These are phyloP conservation scores for Pterocarpus santalinus DNA, from an alignment of 306 rosid genomes.

Conservation along the genomic window DNA sequence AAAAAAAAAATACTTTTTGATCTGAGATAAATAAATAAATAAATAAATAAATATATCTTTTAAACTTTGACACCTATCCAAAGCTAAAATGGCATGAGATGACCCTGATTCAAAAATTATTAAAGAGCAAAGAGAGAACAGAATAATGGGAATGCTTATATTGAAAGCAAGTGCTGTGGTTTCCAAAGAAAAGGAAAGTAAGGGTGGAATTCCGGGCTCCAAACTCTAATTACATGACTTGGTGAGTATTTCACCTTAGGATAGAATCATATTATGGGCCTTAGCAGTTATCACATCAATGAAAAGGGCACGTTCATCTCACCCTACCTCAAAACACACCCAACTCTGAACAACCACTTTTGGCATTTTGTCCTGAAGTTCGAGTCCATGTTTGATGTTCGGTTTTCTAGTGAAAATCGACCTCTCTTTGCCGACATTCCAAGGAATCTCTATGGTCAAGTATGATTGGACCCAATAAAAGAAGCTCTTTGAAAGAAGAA, in stretches of 20 bases:
- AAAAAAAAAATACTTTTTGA: background rate
- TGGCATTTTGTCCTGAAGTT: background rate
- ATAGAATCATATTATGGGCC: background rate
- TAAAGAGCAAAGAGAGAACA: background rate
- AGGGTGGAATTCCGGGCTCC: background rate
- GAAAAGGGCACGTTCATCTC: background rate
- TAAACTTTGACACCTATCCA: background rate
- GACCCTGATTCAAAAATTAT: background rate
- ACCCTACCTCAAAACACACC: background rate
- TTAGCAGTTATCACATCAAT: background rate
- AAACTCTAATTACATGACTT: background rate
- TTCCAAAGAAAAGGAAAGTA: constrained; percentile 14
- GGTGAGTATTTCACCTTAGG: background rate
- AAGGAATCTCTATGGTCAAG: background rate
- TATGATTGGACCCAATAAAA: background rate
- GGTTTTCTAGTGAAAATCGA: background rate
- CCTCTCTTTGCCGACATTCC: background rate
- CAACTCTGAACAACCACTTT: background rate
- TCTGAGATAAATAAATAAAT: background rate
- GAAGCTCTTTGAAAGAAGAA: background rate
- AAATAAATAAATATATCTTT: background rate
- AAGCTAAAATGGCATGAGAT: background rate
- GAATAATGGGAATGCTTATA: constrained; percentile 3
- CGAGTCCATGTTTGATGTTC: background rate
- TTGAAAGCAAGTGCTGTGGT: constrained; percentile 24